phyloP scores from a whole-genome alignment of 768 basidiomycete genomes.

The Xanthoconium purpureum region DNA sequence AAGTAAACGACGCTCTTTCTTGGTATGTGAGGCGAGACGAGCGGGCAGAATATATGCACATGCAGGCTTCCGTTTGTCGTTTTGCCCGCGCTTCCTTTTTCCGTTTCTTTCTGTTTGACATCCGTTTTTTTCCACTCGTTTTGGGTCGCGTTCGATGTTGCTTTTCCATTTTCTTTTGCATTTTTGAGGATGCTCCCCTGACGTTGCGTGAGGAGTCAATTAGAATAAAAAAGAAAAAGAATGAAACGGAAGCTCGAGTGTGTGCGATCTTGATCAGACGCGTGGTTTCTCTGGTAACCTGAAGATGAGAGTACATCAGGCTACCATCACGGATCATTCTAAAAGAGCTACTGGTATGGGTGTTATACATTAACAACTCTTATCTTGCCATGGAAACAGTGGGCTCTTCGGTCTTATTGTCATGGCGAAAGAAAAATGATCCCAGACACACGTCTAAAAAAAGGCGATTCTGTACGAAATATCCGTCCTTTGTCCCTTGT shows the following conservation, averaged over 20 bases:
- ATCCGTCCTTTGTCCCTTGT: too few species aligned
- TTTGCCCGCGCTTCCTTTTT: slow-evolving; percentile 3
- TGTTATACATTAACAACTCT: too few species aligned
- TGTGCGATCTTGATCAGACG: neutral
- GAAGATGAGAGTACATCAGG: neutral
- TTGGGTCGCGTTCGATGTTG: slow-evolving; percentile 11
- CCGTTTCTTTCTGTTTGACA: neutral
- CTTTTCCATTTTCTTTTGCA: slow-evolving; percentile 4
- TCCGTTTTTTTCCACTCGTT: slow-evolving; percentile 7
- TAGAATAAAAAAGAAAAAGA: slow-evolving; percentile 8
- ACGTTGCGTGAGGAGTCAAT: slow-evolving; percentile 27
- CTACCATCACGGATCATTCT: neutral
- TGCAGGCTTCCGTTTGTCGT: slow-evolving; percentile 9
- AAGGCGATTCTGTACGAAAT: slow-evolving; percentile 7
- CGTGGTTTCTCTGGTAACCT: too few species aligned
- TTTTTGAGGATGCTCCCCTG: slow-evolving; percentile 18
- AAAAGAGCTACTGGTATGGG: neutral
- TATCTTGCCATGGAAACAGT: slow-evolving; percentile 10
- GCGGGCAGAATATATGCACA: slow-evolving; percentile 6
- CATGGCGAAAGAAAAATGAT: neutral
- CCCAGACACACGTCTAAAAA: neutral
- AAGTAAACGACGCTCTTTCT: slow-evolving; percentile 18
- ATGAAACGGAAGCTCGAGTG: neutral
- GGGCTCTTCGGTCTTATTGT: neutral
- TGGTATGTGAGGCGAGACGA: neutral